Conservation (phyloP, 139 green algal species). For the Tetraselmis striata region DNA sequence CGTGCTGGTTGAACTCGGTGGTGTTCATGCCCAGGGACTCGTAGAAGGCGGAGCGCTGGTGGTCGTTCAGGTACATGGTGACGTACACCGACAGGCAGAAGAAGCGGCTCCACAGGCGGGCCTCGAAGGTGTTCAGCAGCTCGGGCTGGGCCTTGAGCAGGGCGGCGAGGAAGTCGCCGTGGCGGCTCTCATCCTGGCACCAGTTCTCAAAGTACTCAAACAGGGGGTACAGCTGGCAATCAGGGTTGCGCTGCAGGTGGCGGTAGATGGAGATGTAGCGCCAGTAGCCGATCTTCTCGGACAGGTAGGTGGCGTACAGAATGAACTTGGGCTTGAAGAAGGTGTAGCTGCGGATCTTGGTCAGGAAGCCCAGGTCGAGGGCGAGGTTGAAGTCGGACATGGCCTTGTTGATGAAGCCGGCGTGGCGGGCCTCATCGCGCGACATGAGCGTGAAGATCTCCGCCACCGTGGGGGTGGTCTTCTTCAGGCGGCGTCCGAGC, state of each 20-base stretch:
- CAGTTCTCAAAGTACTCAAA: conserved; percentile 99
- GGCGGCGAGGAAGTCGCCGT: conserved; percentile 92
- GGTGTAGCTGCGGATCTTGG: conserved; percentile 89
- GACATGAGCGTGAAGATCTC: conserved; percentile 98
- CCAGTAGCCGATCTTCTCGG: conserved; percentile 99
- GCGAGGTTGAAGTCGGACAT: conserved; percentile 91
- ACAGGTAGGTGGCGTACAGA: conserved; percentile 97
- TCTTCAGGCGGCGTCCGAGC: conserved; percentile 93
- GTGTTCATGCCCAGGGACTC: conserved; percentile 88
- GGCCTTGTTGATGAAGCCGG: conserved; percentile 98
- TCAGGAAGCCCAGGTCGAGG: conserved; percentile 98
- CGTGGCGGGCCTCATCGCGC: conserved; percentile 95
- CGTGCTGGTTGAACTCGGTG: conserved; percentile 95
- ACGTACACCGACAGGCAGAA: conserved; percentile 99
- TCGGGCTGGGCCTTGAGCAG: conserved; percentile 83
- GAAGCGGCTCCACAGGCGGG: conserved; percentile 92
- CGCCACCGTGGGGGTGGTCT: conserved; percentile 81
- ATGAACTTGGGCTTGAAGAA: conserved; percentile 99
- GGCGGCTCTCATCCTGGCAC: conserved; percentile 93
- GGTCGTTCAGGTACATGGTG: conserved; percentile 99
- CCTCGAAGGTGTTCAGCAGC: conserved; percentile 68
- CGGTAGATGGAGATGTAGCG: conserved; percentile 93
- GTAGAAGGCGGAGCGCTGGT: conserved; percentile 89
- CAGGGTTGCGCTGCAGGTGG: conserved; percentile 89
- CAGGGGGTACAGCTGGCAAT: conserved; percentile 97